Evolutionary conservation across 495 filamentous ascomycete genomes (phyloP).

Genomic region (Aspergillus ellipticus): DNA sequence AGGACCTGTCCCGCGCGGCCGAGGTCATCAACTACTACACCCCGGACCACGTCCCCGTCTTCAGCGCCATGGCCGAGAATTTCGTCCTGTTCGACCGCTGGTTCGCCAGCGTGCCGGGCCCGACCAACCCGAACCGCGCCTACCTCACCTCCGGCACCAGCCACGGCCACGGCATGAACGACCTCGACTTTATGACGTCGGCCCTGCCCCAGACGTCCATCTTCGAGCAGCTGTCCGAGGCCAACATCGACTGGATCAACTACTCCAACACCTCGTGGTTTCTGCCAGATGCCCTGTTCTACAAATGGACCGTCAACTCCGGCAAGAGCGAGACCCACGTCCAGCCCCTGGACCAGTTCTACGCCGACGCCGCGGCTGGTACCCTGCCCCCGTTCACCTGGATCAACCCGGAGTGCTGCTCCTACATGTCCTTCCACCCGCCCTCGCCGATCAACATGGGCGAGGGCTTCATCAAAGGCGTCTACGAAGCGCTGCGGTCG

Average conservation of each 20-base stretch:
- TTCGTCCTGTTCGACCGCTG: conserved; percentile 49
- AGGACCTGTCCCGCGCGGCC: conserved; percentile 32
- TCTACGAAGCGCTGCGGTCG: conserved; percentile 47
- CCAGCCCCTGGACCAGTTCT: conserved; percentile 33
- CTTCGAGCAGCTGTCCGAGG: conserved; percentile 45
- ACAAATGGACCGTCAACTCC: conserved; percentile 38
- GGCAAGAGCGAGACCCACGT: conserved; percentile 29
- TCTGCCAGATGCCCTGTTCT: conserved; percentile 35
- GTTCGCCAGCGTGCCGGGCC: conserved; percentile 47
- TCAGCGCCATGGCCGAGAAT: conserved; percentile 44
- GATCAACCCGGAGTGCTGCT: conserved; percentile 53
- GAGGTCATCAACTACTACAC: conserved; percentile 51
- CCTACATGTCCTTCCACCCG: conserved; percentile 48
- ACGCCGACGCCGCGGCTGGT: conserved; percentile 35
- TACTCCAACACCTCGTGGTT: conserved; percentile 44
- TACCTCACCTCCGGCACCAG: conserved; percentile 48
- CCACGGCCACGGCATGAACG: conserved; percentile 46
- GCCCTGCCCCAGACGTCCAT: conserved; percentile 43
- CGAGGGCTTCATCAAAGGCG: conserved; percentile 47
- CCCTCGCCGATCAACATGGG: conserved; percentile 44
- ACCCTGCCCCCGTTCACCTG: conserved; percentile 45
- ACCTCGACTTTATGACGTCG: conserved; percentile 38
- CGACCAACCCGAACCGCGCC: conserved; percentile 48
- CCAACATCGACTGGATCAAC: conserved; percentile 46
- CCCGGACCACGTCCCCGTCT: conserved; percentile 42